Evolutionary conservation across 2,329 filamentous ascomycete species (phyloP).

Genomic region (Dendrostoma leiphaemia): DNA sequence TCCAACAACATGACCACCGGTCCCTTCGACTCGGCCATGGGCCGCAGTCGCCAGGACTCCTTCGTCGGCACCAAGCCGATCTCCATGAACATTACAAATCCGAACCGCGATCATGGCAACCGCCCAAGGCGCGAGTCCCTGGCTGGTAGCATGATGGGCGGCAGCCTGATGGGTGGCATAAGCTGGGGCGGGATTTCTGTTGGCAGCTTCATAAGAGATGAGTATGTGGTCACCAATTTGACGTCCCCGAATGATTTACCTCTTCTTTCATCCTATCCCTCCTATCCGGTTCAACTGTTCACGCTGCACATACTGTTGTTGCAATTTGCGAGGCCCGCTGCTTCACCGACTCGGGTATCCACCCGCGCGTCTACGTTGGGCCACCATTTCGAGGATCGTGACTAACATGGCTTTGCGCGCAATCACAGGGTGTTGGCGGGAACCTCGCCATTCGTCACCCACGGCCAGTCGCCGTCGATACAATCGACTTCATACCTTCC

Average conservation of each 20-base stretch:
- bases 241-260: no score
- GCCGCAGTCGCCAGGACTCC: constrained; percentile 61
- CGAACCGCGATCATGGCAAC: constrained; percentile 57
- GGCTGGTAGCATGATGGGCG: constrained; percentile 67
- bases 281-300: background rate
- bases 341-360: constrained; percentile 4
- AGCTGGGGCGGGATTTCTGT: constrained; percentile 97
- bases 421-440: constrained; percentile 84
- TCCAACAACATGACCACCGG: constrained; percentile 60
- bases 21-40: constrained; percentile 57
- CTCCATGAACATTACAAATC: constrained; percentile 65
- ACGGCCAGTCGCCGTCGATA: constrained; percentile 83
- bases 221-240: no score
- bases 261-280: constrained; percentile 10
- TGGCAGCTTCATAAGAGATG: constrained; percentile 94
- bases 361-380: background rate
- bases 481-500: constrained; percentile 96
- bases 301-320: constrained; percentile 21
- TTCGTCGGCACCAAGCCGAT: constrained; percentile 65
- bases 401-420: constrained; percentile 29
- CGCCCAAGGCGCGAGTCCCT: constrained; percentile 61
- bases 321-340: constrained; percentile 3
- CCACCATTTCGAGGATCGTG: constrained; percentile 8
- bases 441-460: constrained; percentile 81
- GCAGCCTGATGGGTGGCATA: constrained; percentile 74